These are phyloP conservation scores for Nothophaeocryptopus gaeumannii DNA, from an alignment of 2,329 filamentous ascomycete genomes.

Conservation along the genomic window DNA sequence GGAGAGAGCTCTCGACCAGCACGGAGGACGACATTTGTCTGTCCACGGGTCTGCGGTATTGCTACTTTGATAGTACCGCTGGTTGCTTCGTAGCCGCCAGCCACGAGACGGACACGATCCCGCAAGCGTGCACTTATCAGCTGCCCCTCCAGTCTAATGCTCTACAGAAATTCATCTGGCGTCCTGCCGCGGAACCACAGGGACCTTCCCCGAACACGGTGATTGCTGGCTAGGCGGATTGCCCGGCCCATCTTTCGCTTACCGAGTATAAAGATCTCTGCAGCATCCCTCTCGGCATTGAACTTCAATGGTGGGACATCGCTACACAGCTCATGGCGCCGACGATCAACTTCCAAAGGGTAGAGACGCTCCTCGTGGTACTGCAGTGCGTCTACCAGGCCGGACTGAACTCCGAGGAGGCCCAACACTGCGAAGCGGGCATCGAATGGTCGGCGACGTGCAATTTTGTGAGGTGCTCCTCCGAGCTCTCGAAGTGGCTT, in stretches of 20 bases:
- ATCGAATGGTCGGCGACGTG: conserved; percentile 49
- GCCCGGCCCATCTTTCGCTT: conserved; percentile 43
- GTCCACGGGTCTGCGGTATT: conserved; percentile 46
- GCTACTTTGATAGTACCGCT: conserved; percentile 46
- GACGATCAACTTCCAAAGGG: conserved; percentile 59
- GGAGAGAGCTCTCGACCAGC: conserved; percentile 40
- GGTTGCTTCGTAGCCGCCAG: conserved; percentile 2
- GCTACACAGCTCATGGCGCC: conserved; percentile 52
- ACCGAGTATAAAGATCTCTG: conserved; percentile 57
- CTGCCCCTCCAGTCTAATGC: conserved; percentile 35
- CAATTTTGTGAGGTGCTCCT: conserved; percentile 10
- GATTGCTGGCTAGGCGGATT: conserved; percentile 50
- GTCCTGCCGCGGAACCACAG: conserved; percentile 4
- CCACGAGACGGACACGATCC: conserved; percentile 12
- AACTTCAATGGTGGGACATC: conserved; percentile 50
- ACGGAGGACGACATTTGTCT: conserved; percentile 44
- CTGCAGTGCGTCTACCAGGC: conserved; percentile 54
- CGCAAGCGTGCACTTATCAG: conserved; percentile 34
- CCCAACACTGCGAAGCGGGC: conserved; percentile 38
- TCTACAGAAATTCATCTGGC: conserved; percentile 19
- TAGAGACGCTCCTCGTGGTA: conserved; percentile 51
- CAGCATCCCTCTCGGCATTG: conserved; percentile 45
- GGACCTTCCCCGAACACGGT: conserved; percentile 23
- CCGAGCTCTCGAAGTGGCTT: conserved; percentile 4
- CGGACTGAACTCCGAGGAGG: conserved; percentile 38